Evolutionary conservation across 2,329 filamentous ascomycete species (phyloP).

Genomic region (Remersonia thermophila): DNA sequence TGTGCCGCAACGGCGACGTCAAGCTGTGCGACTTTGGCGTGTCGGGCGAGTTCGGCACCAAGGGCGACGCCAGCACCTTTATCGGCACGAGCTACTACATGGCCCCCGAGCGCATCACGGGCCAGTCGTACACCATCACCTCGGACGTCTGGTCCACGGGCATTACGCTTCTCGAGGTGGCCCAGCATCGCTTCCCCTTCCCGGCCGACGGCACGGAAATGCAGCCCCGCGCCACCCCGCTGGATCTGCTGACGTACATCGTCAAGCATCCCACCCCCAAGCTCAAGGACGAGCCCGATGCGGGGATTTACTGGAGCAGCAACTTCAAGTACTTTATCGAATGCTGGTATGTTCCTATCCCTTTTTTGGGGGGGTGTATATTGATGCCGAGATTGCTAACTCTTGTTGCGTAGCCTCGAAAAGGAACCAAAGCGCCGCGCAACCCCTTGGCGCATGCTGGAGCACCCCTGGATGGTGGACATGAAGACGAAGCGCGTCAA

Average conservation of each 20-base stretch:
- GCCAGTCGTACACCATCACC: slow-evolving; percentile 95
- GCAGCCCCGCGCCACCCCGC: slow-evolving; percentile 83
- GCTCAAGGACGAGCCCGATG: slow-evolving; percentile 85
- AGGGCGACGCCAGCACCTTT: slow-evolving; percentile 96
- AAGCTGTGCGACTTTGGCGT: slow-evolving; percentile 99
- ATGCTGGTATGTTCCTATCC: slow-evolving; percentile 65
- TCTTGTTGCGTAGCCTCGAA: slow-evolving; percentile 75
- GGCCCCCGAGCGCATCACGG: slow-evolving; percentile 95
- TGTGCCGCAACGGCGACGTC: slow-evolving; percentile 84
- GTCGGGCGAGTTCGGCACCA: slow-evolving; percentile 93
- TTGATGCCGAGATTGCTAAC: too few relatives aligned
- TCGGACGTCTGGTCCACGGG: slow-evolving; percentile 97
- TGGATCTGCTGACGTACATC: slow-evolving; percentile 94
- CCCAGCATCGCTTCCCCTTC: slow-evolving; percentile 96
- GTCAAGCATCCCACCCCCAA: slow-evolving; percentile 91
- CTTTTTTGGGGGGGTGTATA: too few relatives aligned
- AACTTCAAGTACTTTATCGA: slow-evolving; percentile 99
- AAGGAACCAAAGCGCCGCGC: slow-evolving; percentile 81
- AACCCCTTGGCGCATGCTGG: slow-evolving; percentile 95
- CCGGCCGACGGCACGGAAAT: slow-evolving; percentile 92
- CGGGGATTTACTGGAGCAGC: slow-evolving; percentile 85
- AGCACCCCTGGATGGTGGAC: slow-evolving; percentile 97
- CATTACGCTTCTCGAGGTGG: slow-evolving; percentile 96
- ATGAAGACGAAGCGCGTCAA: slow-evolving; percentile 95
- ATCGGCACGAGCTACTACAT: slow-evolving; percentile 99